Evolutionary conservation across 345 rosid genomes (phyloP), one percentile per base, ranked within the genome.

Genomic region (Cardamine resedifolia): DNA sequence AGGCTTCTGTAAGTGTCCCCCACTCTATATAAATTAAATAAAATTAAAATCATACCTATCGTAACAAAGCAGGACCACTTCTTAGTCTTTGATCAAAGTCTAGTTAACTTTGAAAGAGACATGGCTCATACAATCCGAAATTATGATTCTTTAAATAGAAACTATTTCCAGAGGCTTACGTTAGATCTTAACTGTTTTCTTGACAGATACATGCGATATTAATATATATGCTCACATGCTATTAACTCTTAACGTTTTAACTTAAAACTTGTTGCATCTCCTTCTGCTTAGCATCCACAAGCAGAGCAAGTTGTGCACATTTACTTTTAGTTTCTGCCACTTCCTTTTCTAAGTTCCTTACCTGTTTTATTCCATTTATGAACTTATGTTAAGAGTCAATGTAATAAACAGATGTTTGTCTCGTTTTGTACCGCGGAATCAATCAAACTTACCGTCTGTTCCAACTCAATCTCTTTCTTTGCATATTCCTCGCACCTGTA

Each of bases 401-500:
- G 71, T 18, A 50, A 41, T 23, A 49, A 69, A 44, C 39, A 47
- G 10, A 76, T 33, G 64, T 61, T 75, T 60, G 20, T 24, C 5
- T 31, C 7, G 60, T 39, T 58, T 20, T 47, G 62, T 66, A 30
- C 1, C 1, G 47, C 11, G 8, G 4, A 14, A 58, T 43, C 44
- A 14, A 58, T 43, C 44, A 14, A 36, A 70, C 80, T 47, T 79
- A 93, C 98, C 78, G 62, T 68, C 20, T 73, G 62, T 78, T 80
- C 83, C 83, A 87, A 44, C 51, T 89, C 89, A 1, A 21, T 60
- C 78, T 87, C 90, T 74, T 83, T 77, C 83, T 70, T 82, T 66
- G 21, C 28, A 68, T 84, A 74, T 59, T 86, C 88, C 73, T 91
- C 91, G 52, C 96, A 86, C 79, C 98, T 91, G 87, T 68, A 49